Conservation (phyloP, 2,329 filamentous ascomycete genomes). For the Aureobasidium melanogenum region DNA sequence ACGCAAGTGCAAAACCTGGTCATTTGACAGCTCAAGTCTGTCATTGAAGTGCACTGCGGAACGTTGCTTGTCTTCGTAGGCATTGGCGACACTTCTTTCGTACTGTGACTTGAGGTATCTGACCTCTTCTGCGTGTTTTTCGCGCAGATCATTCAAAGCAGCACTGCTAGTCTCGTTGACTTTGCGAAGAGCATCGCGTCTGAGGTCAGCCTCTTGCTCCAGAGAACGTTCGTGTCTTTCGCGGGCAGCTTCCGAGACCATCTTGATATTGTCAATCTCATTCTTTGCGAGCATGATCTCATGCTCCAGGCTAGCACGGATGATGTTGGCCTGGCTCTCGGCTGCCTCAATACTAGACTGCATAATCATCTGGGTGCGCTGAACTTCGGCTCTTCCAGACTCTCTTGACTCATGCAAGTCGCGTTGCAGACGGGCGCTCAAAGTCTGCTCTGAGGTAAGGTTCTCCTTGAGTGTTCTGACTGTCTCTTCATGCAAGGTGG, state of each 20-base stretch:
- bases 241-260: conserved; percentile 73
- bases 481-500: conserved; percentile 56
- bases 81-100: conserved; percentile 28
- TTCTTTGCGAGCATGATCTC: conserved; percentile 63
- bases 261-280: conserved; percentile 67
- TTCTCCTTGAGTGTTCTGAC: conserved; percentile 49
- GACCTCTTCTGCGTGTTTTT: conserved; percentile 53
- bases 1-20: conserved; percentile 76
- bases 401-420: conserved; percentile 81
- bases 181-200: conserved; percentile 50
- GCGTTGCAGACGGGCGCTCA: conserved; percentile 61
- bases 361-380: conserved; percentile 68
- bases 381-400: conserved; percentile 67
- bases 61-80: conserved; percentile 72
- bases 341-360: conserved; percentile 75
- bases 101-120: conserved; percentile 54
- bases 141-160: conserved; percentile 47
- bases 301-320: conserved; percentile 72
- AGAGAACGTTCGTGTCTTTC: conserved; percentile 76
- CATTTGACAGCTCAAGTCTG: conserved; percentile 69
- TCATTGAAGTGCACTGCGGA: conserved; percentile 73
- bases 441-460: conserved; percentile 63
- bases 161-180: conserved; percentile 43
- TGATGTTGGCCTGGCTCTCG: conserved; percentile 75
- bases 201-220: conserved; percentile 67